phyloP scores from a whole-genome alignment of 1,284 basidiomycete genomes.

The Pseudozyma thailandica region DNA sequence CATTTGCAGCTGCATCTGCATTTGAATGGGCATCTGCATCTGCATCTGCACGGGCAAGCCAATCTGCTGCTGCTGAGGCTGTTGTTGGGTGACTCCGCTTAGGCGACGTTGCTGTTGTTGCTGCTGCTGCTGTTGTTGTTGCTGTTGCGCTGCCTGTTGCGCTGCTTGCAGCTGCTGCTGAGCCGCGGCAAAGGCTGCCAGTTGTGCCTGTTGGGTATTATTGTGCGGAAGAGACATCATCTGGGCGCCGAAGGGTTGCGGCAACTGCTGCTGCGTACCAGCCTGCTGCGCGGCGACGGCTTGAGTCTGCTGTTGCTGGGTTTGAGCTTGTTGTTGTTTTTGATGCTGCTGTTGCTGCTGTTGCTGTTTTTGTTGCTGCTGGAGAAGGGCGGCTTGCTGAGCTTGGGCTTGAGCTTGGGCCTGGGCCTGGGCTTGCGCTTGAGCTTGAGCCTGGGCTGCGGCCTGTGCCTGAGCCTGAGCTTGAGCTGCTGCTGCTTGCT shows the following conservation, averaged over 20 bases:
- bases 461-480: conserved; percentile 33
- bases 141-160: conserved; percentile 35
- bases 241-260: conserved; percentile 40
- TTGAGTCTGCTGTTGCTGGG: conserved; percentile 33
- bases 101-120: conserved; percentile 28
- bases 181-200: conserved; percentile 41
- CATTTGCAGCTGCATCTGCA: conserved; percentile 54
- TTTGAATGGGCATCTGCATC: conserved; percentile 43
- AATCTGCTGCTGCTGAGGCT: conserved; percentile 49
- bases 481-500: conserved; percentile 29
- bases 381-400: conserved; percentile 44
- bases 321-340: conserved; percentile 36
- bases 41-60: conserved; percentile 43
- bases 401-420: conserved; percentile 43
- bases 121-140: conserved; percentile 39
- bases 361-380: conserved; percentile 55
- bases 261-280: conserved; percentile 30
- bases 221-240: conserved; percentile 42
- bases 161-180: conserved; percentile 51
- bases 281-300: conserved; percentile 12
- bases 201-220: conserved; percentile 44
- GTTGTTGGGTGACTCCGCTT: conserved; percentile 30
- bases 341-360: conserved; percentile 52
- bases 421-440: conserved; percentile 22
- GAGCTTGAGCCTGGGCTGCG: conserved; percentile 37